Evolutionary conservation across 768 basidiomycete genomes (phyloP), one percentile per base, ranked within the genome.

Genomic region (Podaxis rugospora): DNA sequence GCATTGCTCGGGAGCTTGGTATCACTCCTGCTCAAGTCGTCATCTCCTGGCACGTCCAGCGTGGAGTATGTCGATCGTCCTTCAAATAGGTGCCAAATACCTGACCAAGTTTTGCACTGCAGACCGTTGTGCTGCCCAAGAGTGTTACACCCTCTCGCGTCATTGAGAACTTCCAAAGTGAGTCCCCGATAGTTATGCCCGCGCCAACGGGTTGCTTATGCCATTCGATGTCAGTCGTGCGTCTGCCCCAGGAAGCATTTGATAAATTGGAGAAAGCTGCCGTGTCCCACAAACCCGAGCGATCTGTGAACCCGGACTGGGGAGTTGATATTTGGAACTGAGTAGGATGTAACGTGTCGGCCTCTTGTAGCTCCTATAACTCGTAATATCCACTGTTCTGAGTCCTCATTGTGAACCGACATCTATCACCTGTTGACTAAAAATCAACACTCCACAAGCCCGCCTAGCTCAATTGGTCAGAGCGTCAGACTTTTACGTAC

Each of bases 101-200:
- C 14, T 44, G 28, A 50, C 32, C 18, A 5, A 49, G 10, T 23
- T 28, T 27, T 57, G 32, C 32, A 9, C 49, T 59, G 27, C 65
- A 89, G 87, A 84, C 86, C 51, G 76, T 88, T 58, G 87, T 87
- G 5, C 77, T 93, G 10, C 89, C 91, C 1, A 93, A 92, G 79
- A 89, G 87, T 63, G 88, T 91, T 13, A 87, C 84, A 2, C 78
- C 88, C 10, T 80, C 81, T 47, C 83, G 89, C 28, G 78, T 93
- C 36, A 74, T 79, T 59, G 88, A 90, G 70, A 93, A 93, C 75
- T 73, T 86, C 44, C 76, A 85, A n/a, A 73, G 88, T 83, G 64
- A 62, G 75, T 10, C 51, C 49, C 6, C 35, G n/a, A 23, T 51
- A 4, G 10, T 42, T 49, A 6, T 13, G 27, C 42, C 32, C 5